Evolutionary conservation across 2,329 filamentous ascomycete genomes (phyloP).

Genomic region (Xylaria sp.): DNA sequence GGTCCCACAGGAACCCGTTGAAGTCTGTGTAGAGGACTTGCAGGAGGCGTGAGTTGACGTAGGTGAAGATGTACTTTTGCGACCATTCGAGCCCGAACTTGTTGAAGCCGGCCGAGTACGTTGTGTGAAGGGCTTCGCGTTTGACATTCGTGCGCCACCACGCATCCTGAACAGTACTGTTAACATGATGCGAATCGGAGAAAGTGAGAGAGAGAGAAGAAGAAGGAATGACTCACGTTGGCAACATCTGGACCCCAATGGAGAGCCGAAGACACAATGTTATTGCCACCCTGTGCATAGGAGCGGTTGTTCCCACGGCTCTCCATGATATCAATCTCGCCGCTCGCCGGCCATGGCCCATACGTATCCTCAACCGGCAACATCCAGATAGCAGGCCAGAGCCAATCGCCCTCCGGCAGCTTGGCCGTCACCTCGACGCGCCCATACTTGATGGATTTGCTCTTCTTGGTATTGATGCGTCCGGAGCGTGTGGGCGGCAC

Average conservation of each 20-base stretch:
- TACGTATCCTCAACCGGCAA: constrained; percentile 68
- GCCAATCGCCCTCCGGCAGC: constrained; percentile 73
- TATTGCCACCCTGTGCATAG: constrained; percentile 71
- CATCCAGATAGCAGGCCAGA: constrained; percentile 93
- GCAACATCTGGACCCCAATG: constrained; percentile 73
- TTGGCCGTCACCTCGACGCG: constrained; percentile 75
- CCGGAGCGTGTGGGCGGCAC: constrained; percentile 74
- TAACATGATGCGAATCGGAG: not conserved
- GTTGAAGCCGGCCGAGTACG: constrained; percentile 64
- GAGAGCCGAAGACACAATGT: constrained; percentile 71
- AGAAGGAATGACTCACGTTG: constrained; percentile 36
- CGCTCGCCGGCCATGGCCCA: constrained; percentile 71
- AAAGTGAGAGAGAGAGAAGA: not conserved
- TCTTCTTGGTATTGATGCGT: constrained; percentile 68
- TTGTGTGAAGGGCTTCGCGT: constrained; percentile 66
- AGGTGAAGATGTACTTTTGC: constrained; percentile 82
- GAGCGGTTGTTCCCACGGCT: constrained; percentile 77
- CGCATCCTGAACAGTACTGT: constrained; percentile 45
- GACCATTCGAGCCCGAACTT: constrained; percentile 82
- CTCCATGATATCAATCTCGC: constrained; percentile 80
- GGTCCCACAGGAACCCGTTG: constrained; percentile 60
- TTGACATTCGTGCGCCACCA: constrained; percentile 84
- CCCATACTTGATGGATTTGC: constrained; percentile 70
- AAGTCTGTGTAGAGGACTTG: constrained; percentile 79
- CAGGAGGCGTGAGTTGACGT: constrained; percentile 72